A percentile compares a stretch with the other conserved stretches of the same genome.
phyloP scores from a whole-genome alignment of 1,284 basidiomycete genomes.

The Hemileia vastatrix region DNA sequence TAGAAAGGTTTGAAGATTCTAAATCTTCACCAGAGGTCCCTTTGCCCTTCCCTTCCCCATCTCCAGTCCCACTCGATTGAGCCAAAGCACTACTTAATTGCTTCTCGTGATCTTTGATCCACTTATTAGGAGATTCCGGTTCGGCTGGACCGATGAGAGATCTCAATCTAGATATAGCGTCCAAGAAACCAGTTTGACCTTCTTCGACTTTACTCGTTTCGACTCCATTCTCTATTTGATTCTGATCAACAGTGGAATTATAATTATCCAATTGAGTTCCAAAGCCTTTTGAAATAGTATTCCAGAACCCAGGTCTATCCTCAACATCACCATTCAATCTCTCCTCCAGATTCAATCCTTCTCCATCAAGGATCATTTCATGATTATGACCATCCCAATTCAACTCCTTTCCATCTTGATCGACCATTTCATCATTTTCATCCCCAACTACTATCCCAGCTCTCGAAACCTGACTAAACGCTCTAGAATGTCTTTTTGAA shows the following conservation, averaged over 20 bases:
- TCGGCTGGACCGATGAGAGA: conserved; percentile 1
- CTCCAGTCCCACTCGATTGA: not conserved
- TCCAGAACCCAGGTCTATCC: not conserved
- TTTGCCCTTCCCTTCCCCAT: conserved; percentile 1
- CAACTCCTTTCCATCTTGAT: not conserved
- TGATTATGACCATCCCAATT: not conserved
- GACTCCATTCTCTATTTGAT: not conserved
- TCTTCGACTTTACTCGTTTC: too few relatives aligned
- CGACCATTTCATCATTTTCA: not conserved
- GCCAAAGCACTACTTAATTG: conserved; percentile 3
- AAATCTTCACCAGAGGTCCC: too few relatives aligned
- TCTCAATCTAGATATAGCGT: conserved; percentile 7
- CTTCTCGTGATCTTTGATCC: conserved; percentile 1
- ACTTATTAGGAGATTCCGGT: not conserved
- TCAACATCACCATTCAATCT: not conserved
- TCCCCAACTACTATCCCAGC: not conserved
- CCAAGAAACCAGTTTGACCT: not conserved
- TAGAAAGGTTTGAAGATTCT: too few relatives aligned
- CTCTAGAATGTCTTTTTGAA: not conserved
- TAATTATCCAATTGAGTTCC: not conserved
- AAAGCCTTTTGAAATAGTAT: not conserved
- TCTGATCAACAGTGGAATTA: not conserved
- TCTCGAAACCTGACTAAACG: not conserved
- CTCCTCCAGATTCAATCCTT: not conserved
- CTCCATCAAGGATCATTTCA: not conserved